Evolutionary conservation across 345 rosid genomes (phyloP).

Genomic region (Eucalyptus camaldulensis): DNA sequence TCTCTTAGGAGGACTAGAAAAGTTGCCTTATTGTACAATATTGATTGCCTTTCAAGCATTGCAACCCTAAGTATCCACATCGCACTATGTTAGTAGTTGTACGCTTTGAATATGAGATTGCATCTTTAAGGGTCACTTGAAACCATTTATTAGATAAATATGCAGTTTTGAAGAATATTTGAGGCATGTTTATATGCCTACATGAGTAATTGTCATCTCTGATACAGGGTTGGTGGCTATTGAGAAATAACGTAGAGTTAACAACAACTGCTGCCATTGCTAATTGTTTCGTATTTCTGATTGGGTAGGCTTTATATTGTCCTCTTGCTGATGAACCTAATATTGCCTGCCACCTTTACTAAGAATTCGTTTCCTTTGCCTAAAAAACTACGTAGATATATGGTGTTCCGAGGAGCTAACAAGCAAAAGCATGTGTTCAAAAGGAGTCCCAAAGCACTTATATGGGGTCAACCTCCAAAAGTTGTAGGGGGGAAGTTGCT

Average conservation of each 20-base stretch:
- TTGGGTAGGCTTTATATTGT: slow-evolving; percentile 47
- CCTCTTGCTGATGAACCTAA: neutral
- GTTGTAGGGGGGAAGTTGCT: slow-evolving; percentile 88
- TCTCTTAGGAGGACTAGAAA: neutral
- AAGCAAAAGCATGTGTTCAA: slow-evolving; percentile 88
- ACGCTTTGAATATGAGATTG: neutral
- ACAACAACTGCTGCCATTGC: slow-evolving; percentile 37
- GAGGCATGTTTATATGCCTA: neutral
- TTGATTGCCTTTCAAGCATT: neutral
- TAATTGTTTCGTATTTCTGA: slow-evolving; percentile 44
- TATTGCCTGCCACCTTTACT: neutral
- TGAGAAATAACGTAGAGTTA: slow-evolving; percentile 66
- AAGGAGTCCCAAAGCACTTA: slow-evolving; percentile 68
- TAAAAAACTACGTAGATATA: slow-evolving; percentile 30
- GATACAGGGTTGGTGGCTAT: slow-evolving; percentile 92
- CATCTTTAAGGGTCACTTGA: neutral
- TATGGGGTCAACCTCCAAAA: slow-evolving; percentile 87
- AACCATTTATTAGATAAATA: neutral
- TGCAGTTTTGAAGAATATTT: neutral
- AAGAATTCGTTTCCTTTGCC: neutral
- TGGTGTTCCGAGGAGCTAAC: slow-evolving; percentile 94
- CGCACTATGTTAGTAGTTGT: neutral
- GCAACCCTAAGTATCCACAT: neutral
- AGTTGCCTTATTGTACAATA: neutral
- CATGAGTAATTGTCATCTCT: neutral